Percentiles rank a stretch among this genome's conserved stretches.
These are phyloP conservation scores for Nemania serpens DNA, from an alignment of 2,329 filamentous ascomycete species.

Conservation along the genomic window DNA sequence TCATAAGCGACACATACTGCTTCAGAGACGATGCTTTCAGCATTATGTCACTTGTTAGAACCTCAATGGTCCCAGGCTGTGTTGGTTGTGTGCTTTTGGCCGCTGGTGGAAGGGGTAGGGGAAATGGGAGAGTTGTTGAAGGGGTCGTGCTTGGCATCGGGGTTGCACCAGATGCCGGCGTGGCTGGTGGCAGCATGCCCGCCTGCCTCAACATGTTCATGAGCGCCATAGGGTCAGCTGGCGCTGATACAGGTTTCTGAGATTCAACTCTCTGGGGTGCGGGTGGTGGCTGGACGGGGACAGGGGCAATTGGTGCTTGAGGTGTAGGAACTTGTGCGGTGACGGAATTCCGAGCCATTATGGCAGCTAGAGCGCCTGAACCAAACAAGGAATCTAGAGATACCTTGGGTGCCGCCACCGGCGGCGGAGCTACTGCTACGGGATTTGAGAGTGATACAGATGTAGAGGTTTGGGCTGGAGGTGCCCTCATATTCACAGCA, in stretches of 20 bases:
- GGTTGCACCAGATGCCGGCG: conserved; percentile 31
- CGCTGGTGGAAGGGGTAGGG: conserved; percentile 45
- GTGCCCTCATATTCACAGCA: conserved; percentile 64
- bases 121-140: conserved; percentile 40
- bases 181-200: conserved; percentile 62
- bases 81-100: conserved; percentile 37
- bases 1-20: conserved; percentile 57
- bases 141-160: conserved; percentile 48
- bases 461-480: conserved; percentile 48
- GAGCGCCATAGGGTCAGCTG: conserved; percentile 60
- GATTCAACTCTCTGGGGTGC: conserved; percentile 46
- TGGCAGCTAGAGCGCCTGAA: conserved; percentile 61
- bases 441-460: conserved; percentile 45
- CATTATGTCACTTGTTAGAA: conserved; percentile 54
- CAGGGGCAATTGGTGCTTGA: conserved; percentile 47
- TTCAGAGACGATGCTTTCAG: conserved; percentile 73
- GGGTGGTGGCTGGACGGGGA: conserved; percentile 57
- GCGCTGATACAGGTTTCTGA: conserved; percentile 43
- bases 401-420: conserved; percentile 45
- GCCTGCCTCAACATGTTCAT: conserved; percentile 71
- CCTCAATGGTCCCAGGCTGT: conserved; percentile 40
- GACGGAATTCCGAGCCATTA: conserved; percentile 59
- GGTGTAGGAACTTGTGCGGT: conserved; percentile 55
- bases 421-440: conserved; percentile 46
- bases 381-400: conserved; percentile 65